These are phyloP conservation scores for Naematelia encephala DNA, from an alignment of 768 basidiomycete genomes.

Conservation along the genomic window DNA sequence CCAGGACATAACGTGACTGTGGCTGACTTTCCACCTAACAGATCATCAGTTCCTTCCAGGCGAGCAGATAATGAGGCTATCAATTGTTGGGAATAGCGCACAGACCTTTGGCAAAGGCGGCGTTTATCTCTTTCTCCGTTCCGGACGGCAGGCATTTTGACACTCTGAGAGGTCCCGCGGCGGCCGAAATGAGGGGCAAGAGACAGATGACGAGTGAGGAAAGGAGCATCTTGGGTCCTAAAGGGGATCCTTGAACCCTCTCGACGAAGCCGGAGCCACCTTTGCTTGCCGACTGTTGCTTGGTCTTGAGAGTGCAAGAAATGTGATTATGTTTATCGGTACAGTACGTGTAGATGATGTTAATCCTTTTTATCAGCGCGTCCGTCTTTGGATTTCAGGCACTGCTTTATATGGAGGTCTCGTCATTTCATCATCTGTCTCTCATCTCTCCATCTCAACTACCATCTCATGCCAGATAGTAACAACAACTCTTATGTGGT, in stretches of 20 bases:
- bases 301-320: too few relatives aligned
- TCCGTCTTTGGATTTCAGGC: too few relatives aligned
- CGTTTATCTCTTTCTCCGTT: constrained; percentile 31
- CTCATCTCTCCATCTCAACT: neutral
- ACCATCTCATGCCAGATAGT: neutral
- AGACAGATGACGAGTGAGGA: constrained; percentile 2
- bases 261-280: neutral
- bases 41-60: neutral
- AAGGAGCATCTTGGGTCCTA: constrained; percentile 8
- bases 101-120: constrained; percentile 30
- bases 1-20: constrained; percentile 47
- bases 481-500: constrained; percentile 57
- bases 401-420: too few relatives aligned
- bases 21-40: constrained; percentile 40
- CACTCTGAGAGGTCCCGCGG: constrained; percentile 1
- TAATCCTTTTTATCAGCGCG: too few relatives aligned
- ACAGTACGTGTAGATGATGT: too few relatives aligned
- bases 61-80: too few relatives aligned
- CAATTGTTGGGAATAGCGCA: neutral
- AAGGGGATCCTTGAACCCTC: too few relatives aligned
- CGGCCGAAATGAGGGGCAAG: constrained; percentile 2
- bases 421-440: too few relatives aligned
- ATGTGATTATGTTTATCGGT: too few relatives aligned
- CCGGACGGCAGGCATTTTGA: constrained; percentile 31
- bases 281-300: too few relatives aligned